Percentiles rank a stretch among this genome's conserved stretches.
Evolutionary conservation across 768 basidiomycete genomes (phyloP).

Genomic region (Pulveroboletus sp.): DNA sequence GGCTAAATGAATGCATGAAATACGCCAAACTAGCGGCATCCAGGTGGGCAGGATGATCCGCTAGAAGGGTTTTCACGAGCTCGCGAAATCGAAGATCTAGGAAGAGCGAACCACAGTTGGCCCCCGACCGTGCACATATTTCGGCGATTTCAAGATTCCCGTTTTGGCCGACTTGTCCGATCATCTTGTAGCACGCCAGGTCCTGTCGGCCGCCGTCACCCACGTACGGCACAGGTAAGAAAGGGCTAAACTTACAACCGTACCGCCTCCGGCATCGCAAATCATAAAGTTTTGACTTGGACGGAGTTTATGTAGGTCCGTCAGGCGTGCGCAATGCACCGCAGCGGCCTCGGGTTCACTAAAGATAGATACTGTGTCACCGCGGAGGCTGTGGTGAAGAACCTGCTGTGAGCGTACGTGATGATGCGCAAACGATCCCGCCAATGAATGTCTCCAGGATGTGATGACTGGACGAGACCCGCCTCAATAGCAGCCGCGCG

Average conservation of each 20-base stretch:
- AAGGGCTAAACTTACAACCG: conserved; percentile 46
- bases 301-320: conserved; percentile 73
- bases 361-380: conserved; percentile 12
- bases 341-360: conserved; percentile 85
- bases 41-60: conserved; percentile 83
- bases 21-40: conserved; percentile 80
- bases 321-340: conserved; percentile 82
- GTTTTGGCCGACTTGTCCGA: conserved; percentile 73
- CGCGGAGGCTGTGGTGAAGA: background rate
- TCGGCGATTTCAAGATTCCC: conserved; percentile 88
- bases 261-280: conserved; percentile 89
- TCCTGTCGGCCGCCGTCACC: conserved; percentile 25
- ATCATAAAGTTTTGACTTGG: conserved; percentile 87
- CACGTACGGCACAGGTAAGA: background rate
- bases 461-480: conserved; percentile 70
- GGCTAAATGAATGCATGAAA: conserved; percentile 87
- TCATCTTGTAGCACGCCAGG: conserved; percentile 69
- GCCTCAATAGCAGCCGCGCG: conserved; percentile 79
- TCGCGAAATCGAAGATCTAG: conserved; percentile 85
- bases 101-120: conserved; percentile 85
- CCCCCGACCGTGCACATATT: conserved; percentile 83
- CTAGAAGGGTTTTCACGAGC: conserved; percentile 71
- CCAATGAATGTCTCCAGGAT: conserved; percentile 73
- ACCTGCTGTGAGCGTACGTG: conserved; percentile 41
- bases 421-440: conserved; percentile 81